Percentiles rank a stretch among this genome's conserved stretches.
phyloP scores from a whole-genome alignment of 208 protist genomes.

The Leishmania tarentolae region DNA sequence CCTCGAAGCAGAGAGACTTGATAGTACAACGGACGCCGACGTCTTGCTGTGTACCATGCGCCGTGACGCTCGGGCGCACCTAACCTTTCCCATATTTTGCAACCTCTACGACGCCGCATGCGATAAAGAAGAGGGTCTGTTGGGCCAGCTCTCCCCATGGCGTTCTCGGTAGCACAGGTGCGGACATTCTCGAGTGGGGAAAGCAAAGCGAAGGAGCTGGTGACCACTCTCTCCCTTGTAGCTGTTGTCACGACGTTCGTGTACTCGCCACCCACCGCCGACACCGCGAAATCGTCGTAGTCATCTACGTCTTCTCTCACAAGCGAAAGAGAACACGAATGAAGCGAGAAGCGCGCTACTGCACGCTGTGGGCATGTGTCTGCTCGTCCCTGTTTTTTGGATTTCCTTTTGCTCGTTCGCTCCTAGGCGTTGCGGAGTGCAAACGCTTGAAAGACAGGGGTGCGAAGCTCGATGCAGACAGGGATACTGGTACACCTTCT shows the following conservation, averaged over 20 bases:
- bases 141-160: background rate
- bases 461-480: background rate
- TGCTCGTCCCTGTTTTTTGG: background rate
- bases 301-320: no score
- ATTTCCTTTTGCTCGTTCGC: background rate
- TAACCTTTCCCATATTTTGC: background rate
- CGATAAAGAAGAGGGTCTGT: background rate
- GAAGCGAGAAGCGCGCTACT: background rate
- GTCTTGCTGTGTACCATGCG: background rate
- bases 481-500: background rate
- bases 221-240: background rate
- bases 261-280: no score
- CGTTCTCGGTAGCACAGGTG: background rate
- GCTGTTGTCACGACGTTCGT: background rate
- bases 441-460: background rate
- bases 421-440: background rate
- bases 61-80: background rate
- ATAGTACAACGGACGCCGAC: conserved; percentile 14
- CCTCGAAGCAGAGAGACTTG: conserved; percentile 15
- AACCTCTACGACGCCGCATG: background rate
- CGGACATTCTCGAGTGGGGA: background rate
- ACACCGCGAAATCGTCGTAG: no score
- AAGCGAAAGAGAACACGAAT: background rate
- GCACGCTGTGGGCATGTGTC: background rate
- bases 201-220: background rate